Base-by-base conservation (phyloP, 2,329 filamentous ascomycete genomes). In the Ilyonectria mors-panacis region DNA sequence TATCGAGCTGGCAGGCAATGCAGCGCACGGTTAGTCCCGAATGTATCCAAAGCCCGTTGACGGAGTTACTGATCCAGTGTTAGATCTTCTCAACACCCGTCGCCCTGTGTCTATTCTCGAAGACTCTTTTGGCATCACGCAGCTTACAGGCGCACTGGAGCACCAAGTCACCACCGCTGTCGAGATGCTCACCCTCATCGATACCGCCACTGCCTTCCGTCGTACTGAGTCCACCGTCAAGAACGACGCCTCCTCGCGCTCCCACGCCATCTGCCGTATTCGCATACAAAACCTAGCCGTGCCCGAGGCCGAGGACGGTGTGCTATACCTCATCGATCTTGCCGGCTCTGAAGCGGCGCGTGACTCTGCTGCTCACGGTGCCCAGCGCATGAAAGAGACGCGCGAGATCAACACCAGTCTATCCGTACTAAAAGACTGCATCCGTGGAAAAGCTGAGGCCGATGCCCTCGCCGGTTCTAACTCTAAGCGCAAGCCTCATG, bases 401-500 rank as follows among this genome's bases (percentile, higher is more conserved):
- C 77, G 79, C 10, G 81, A 85, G 72, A 86, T 86, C 76, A 86
- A 86, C 70, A 79, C 76, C 9, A 85, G 84, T 64, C 78, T 87
- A 0, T 85, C 84, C 0, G 80, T 84, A 0, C 79, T 88, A 1
- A 87, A 87, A 64, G 85, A 87, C 67, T 87, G 85, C 62, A 87
- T 88, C 53, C 81, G 85, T 1, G 83, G 81, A 1, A 81, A 82
- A 45, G 81, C 82, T 0, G 73, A 79, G 39, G 69, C 78, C 0
- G 81, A 85, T 48, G 73, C 39, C 39, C 39, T 42, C 39, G 39
- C 39, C 15, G 39, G 39, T 1, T 42, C 75, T 7, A 26, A 63
- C 8, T 51, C 48, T 10, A 53, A 73, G 66, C 81, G 80, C 71
- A 78, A 77, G 56, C 73, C 77, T 0, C 81, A 84, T 59, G 77